Percentiles rank a stretch among this genome's conserved stretches.
Conservation (phyloP, 495 filamentous ascomycete species). For the Aspergillus panamensis region DNA sequence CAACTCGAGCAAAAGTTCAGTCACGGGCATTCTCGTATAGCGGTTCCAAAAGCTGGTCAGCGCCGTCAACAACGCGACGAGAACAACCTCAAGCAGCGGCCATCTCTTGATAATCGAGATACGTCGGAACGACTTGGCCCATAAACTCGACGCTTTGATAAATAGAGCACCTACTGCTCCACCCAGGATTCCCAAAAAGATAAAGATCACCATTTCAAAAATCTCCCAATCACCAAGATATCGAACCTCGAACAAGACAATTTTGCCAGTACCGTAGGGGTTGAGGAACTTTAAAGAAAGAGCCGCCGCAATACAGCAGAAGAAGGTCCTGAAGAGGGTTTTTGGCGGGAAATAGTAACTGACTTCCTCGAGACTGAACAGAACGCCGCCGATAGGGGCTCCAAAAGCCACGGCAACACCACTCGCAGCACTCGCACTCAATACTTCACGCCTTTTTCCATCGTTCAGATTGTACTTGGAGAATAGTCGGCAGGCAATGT, state of each 20-base stretch:
- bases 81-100: conserved; percentile 80
- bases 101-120: conserved; percentile 75
- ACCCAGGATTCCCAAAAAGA: conserved; percentile 78
- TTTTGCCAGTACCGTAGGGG: conserved; percentile 93
- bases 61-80: conserved; percentile 84
- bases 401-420: conserved; percentile 96
- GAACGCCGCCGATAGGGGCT: conserved; percentile 85
- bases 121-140: conserved; percentile 84
- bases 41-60: conserved; percentile 89
- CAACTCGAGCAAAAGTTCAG: conserved; percentile 85
- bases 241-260: conserved; percentile 91
- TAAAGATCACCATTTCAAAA: conserved; percentile 85
- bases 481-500: conserved; percentile 90
- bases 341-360: conserved; percentile 98
- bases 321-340: conserved; percentile 95
- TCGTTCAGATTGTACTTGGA: conserved; percentile 92
- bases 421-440: conserved; percentile 87
- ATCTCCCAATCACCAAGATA: conserved; percentile 92
- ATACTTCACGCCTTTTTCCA: conserved; percentile 82
- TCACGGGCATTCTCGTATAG: conserved; percentile 83
- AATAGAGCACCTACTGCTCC: conserved; percentile 85
- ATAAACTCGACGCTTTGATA: conserved; percentile 89
- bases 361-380: conserved; percentile 94
- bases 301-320: conserved; percentile 92
- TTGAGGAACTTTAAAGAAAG: conserved; percentile 91